Base-by-base conservation (phyloP, 768 basidiomycete species). In the Psilocybe cyanescens region DNA sequence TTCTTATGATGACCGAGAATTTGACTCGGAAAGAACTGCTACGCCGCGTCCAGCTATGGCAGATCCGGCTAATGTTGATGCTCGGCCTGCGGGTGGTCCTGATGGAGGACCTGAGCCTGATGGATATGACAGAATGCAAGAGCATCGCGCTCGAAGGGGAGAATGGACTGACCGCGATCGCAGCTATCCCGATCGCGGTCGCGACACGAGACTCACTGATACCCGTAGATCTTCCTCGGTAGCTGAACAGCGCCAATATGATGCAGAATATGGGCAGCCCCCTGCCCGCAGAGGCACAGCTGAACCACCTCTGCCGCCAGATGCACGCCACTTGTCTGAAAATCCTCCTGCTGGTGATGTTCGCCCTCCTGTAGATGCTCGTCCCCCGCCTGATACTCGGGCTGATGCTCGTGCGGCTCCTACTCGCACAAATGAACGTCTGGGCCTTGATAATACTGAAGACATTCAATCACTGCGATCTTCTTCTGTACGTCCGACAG, bases 341-440 rank as follows among this genome's bases (percentile, higher is more conserved):
- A 41, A 37, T 46, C 56, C 63, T 51, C 56, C 56, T 55, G 33
- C 56, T 67, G 56, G n/a, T 57, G 54, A 56, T 59, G 53, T 53
- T 59, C 60, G 58, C 46, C 63, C 57, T 64, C 55, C 57, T 65
- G 60, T 52, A 52, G 66, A 66, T 47, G 51, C 61, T 57, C 65
- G 58, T 12, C 57, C 56, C 33, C 61, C 30, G 47, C 59, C 57
- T 59, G 62, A 63, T 64, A 29, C 60, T 60, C 50, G 48, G 17
- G 33, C 24, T 61, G 62, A 67, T 47, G 37, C 57, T 55, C 49
- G 50, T 55, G 35, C 14, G 14, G 50, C 57, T 65, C 65, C 66
- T 31, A 49, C 54, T 31, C 63, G 56, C 31, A 12, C 52, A 19
- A 54, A 39, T 57, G 60, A 64, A n/a, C 59, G 50, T 39, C 47